Base-by-base conservation (phyloP, 1,284 basidiomycete species). In the Hymenochaete sp. region DNA sequence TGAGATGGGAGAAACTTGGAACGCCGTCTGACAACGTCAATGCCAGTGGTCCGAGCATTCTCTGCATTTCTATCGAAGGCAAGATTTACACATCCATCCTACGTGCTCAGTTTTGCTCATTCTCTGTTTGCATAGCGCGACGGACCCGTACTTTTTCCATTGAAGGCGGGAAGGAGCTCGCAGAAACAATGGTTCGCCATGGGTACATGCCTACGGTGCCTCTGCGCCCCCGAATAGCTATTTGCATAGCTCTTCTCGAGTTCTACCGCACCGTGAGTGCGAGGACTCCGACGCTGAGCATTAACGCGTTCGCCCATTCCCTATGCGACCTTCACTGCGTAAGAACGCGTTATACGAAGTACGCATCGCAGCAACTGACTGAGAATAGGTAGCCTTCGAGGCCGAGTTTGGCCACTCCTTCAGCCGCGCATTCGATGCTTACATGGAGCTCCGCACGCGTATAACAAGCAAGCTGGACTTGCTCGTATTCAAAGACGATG, bases 371-470 rank as follows among this genome's bases (percentile, higher is more conserved):
- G 9, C 14, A 14, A 14, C 14, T 47, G 24, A 47, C 38, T 3
- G 10, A 28, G 36, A 21, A 22, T 18, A 42, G 38, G 19, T 33
- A 27, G 16, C 14, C n/a, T 47, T 29, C 16, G 2, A 14, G 25
- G 18, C 13, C 9, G 4, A 3, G 3, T 33, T 27, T 16, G n/a
- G 2, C n/a, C 41, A 24, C 27, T n/a, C 32, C n/a, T 51, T 57
- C 29, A 40, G 42, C 13, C 26, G 26, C 3, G 52, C 56, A 0
- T 57, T 50, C 31, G 56, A 58, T 28, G 29, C 36, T 5, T 58
- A 53, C 33, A 27, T 53, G 0, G 52, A 53, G 18, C 45, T 58
- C n/a, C 31, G 41, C 1, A 22, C 28, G 3, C 28, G 31, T 2
- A 43, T 57, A 9, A 28, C 56, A 1, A 2, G 7, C 0, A 1